Percentiles rank a stretch among this genome's conserved stretches.
Conservation (phyloP, 208 protist genomes). For the Perkinsela sp. region DNA sequence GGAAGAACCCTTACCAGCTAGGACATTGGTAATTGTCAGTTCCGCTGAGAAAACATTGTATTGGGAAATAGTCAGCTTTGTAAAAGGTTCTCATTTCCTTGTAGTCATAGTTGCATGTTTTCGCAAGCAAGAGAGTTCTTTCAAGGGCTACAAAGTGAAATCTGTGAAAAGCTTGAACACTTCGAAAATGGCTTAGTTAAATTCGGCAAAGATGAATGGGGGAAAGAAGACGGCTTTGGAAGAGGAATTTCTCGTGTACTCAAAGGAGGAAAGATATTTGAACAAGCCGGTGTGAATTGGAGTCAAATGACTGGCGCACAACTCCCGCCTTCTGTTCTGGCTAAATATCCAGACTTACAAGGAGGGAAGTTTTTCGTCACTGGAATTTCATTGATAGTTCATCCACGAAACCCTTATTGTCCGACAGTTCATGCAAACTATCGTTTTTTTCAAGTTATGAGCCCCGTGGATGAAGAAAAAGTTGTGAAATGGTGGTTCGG, state of each 20-base stretch:
- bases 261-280: slow-evolving; percentile 13
- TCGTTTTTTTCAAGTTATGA: slow-evolving; percentile 33
- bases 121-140: slow-evolving; percentile 4
- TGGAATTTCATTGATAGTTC: slow-evolving; percentile 43
- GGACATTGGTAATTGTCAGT: background rate
- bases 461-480: slow-evolving; percentile 5
- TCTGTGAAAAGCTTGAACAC: slow-evolving; percentile 13
- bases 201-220: slow-evolving; percentile 24
- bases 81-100: slow-evolving; percentile 1
- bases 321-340: slow-evolving; percentile 12
- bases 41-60: background rate
- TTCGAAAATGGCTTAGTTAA: slow-evolving; percentile 10
- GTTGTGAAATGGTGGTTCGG: slow-evolving; percentile 56
- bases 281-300: slow-evolving; percentile 49
- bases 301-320: slow-evolving; percentile 17
- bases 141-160: slow-evolving; percentile 13
- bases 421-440: slow-evolving; percentile 61
- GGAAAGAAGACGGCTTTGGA: slow-evolving; percentile 15
- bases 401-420: slow-evolving; percentile 30
- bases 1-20: background rate
- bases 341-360: slow-evolving; percentile 11
- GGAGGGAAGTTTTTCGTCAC: slow-evolving; percentile 22
- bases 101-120: background rate
- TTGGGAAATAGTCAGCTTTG: background rate
- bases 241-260: slow-evolving; percentile 23